Evolutionary conservation across 371 early-diverging fungal species (phyloP).

Genomic region (Thermomucor indicae-seudaticae): DNA sequence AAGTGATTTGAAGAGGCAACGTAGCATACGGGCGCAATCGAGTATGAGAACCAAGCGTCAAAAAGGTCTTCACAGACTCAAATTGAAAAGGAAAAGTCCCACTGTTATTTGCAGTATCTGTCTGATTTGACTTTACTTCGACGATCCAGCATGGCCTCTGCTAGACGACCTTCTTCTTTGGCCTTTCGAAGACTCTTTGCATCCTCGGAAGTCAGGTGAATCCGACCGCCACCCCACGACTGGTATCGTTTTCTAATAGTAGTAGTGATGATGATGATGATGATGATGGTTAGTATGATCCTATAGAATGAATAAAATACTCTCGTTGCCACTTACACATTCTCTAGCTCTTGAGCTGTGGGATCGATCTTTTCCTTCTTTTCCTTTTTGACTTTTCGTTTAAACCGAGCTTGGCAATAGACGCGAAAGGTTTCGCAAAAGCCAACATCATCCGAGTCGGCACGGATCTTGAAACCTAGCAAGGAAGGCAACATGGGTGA

Average conservation of each 20-base stretch:
- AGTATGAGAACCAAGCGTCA: too few relatives aligned
- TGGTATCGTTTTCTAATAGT: slow-evolving; percentile 56
- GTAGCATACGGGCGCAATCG: too few relatives aligned
- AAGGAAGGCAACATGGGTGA: not conserved
- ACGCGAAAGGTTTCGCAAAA: slow-evolving; percentile 71
- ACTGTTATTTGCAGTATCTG: slow-evolving; percentile 73
- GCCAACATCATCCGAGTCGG: slow-evolving; percentile 71
- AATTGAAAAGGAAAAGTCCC: not conserved
- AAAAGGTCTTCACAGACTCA: too few relatives aligned
- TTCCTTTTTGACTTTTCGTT: slow-evolving; percentile 35
- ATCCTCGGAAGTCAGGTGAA: slow-evolving; percentile 46
- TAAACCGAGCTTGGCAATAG: slow-evolving; percentile 64
- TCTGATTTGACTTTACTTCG: slow-evolving; percentile 81
- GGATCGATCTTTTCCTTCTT: slow-evolving; percentile 23
- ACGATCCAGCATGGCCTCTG: slow-evolving; percentile 78
- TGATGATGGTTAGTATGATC: too few relatives aligned
- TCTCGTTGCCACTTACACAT: slow-evolving; percentile 27
- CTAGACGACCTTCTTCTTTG: slow-evolving; percentile 65
- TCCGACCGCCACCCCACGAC: slow-evolving; percentile 63
- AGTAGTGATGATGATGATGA: too few relatives aligned
- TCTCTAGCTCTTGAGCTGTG: slow-evolving; percentile 24
- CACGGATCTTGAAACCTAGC: slow-evolving; percentile 51
- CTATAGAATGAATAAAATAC: not conserved
- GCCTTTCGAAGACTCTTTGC: slow-evolving; percentile 57
- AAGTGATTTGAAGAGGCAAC: too few relatives aligned